Percentiles rank a stretch among this genome's conserved stretches.
phyloP scores from a whole-genome alignment of 2,329 filamentous ascomycete species.

The Diplodia sapinea region DNA sequence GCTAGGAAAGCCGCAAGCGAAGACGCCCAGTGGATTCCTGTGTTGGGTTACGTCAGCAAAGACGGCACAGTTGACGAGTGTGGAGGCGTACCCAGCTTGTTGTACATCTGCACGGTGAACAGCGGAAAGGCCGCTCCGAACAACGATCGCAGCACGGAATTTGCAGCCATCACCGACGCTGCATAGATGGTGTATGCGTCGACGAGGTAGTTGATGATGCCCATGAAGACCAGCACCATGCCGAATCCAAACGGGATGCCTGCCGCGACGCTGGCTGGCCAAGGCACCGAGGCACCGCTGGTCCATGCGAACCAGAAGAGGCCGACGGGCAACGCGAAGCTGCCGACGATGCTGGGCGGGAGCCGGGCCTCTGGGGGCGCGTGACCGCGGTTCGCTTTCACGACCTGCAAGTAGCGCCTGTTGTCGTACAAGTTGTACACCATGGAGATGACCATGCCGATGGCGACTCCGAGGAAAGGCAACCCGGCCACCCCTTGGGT shows the following conservation, averaged over 20 bases:
- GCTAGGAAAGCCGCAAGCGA: conserved; percentile 76
- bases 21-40: conserved; percentile 73
- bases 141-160: conserved; percentile 78
- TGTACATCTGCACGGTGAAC: conserved; percentile 71
- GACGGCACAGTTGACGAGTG: too few species aligned
- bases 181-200: conserved; percentile 72
- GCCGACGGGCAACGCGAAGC: conserved; percentile 61
- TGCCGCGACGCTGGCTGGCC: conserved; percentile 60
- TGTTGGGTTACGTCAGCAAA: conserved; percentile 31
- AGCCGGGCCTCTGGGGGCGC: conserved; percentile 72
- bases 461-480: conserved; percentile 70
- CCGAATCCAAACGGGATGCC: conserved; percentile 63
- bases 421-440: conserved; percentile 55
- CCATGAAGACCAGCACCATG: conserved; percentile 69
- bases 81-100: conserved; percentile 36
- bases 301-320: conserved; percentile 51
- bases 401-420: conserved; percentile 46
- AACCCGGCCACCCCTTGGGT: conserved; percentile 46
- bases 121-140: conserved; percentile 81
- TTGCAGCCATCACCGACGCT: conserved; percentile 75
- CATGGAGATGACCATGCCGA: too few species aligned
- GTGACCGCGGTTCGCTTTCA: conserved; percentile 57
- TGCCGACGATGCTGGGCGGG: conserved; percentile 66
- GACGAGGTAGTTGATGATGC: conserved; percentile 51
- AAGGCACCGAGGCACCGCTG: conserved; percentile 58